phyloP scores from a whole-genome alignment of 1,284 basidiomycete genomes.

The Cryptococcus wingfieldii region DNA sequence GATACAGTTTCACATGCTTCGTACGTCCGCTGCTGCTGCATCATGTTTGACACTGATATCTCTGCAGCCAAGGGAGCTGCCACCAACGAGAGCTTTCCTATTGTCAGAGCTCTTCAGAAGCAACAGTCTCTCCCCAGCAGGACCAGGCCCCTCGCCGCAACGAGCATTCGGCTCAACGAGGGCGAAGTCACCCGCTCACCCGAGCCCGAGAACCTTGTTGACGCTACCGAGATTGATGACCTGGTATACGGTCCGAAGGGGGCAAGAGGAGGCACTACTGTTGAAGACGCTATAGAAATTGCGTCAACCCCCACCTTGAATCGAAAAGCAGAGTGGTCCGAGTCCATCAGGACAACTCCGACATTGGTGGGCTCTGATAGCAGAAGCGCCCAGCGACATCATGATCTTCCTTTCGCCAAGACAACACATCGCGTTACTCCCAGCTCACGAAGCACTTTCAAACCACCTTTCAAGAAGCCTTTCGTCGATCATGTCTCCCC shows the following conservation, averaged over 20 bases:
- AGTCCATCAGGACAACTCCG: neutral
- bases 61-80: slow-evolving; percentile 18
- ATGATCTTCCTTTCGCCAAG: too few species aligned
- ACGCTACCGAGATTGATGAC: neutral
- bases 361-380: neutral
- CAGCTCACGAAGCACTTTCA: neutral
- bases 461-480: neutral
- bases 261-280: neutral
- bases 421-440: too few species aligned
- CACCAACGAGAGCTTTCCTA: slow-evolving; percentile 18
- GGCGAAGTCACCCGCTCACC: neutral
- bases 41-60: neutral
- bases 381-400: neutral
- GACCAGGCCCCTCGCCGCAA: neutral
- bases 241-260: neutral
- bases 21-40: slow-evolving; percentile 13
- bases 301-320: neutral
- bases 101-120: slow-evolving; percentile 22
- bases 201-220: neutral
- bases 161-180: neutral
- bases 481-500: neutral
- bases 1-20: slow-evolving; percentile 21
- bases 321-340: neutral
- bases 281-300: neutral
- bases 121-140: slow-evolving; percentile 22